A percentile compares a stretch with the other conserved stretches of the same genome.
These are phyloP conservation scores for Ophiostoma himal-ulmi DNA, from an alignment of 2,329 filamentous ascomycete species.

Conservation along the genomic window DNA sequence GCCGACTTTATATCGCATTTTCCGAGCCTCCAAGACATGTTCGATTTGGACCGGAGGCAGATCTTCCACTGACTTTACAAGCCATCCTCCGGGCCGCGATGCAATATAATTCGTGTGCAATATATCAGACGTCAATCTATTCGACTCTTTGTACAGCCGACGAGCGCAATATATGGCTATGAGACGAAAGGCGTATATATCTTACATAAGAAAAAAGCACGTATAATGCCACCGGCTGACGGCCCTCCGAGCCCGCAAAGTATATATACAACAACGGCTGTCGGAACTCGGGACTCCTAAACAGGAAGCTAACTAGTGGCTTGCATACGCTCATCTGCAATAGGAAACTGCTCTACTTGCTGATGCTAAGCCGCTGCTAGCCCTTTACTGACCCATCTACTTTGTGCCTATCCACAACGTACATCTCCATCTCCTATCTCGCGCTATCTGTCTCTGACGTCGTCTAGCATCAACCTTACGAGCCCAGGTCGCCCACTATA, in stretches of 20 bases:
- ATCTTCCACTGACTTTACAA: neutral
- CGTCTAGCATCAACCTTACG: neutral
- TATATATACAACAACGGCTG: neutral
- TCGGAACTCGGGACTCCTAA: constrained; percentile 2
- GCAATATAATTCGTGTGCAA: neutral
- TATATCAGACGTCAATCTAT: neutral
- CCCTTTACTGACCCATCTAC: neutral
- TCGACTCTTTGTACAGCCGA: neutral
- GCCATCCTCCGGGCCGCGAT: neutral
- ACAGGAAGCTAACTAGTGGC: neutral
- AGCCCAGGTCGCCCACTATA: neutral
- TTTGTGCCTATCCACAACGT: neutral
- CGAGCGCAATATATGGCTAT: neutral
- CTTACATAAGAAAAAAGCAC: neutral
- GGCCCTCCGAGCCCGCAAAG: neutral
- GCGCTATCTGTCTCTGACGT: neutral
- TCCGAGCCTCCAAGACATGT: no score
- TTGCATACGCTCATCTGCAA: neutral
- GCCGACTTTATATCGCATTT: neutral
- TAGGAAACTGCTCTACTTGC: neutral
- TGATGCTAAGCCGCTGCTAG: neutral
- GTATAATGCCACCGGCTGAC: neutral
- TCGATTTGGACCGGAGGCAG: neutral
- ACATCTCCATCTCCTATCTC: neutral
- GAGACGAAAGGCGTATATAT: neutral